A percentile compares a stretch with the other conserved stretches of the same genome.
These are phyloP conservation scores for Prunus campanulata DNA, from an alignment of 306 rosid species.

Conservation along the genomic window DNA sequence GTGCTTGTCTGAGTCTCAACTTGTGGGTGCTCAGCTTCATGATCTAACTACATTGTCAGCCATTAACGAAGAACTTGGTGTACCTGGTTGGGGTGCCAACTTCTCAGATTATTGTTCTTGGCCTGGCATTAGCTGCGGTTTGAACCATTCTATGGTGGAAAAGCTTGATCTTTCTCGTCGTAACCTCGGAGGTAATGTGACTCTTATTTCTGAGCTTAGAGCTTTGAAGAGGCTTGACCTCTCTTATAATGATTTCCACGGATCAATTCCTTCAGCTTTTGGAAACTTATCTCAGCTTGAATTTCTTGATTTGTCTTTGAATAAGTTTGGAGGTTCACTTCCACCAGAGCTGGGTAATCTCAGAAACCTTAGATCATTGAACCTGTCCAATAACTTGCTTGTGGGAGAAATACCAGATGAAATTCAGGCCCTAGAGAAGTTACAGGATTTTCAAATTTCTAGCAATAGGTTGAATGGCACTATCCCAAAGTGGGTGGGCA, in stretches of 20 bases:
- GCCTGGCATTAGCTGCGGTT: slow-evolving; percentile 74
- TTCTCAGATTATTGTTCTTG: slow-evolving; percentile 72
- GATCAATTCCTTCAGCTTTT: slow-evolving; percentile 65
- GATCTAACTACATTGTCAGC: slow-evolving; percentile 60
- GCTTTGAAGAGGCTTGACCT: slow-evolving; percentile 86
- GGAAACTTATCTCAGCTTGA: slow-evolving; percentile 75
- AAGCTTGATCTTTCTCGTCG: slow-evolving; percentile 73
- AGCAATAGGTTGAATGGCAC: slow-evolving; percentile 78
- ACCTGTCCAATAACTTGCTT: slow-evolving; percentile 77
- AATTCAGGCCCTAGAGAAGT: slow-evolving; percentile 55
- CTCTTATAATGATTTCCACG: slow-evolving; percentile 73
- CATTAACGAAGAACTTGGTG: slow-evolving; percentile 72
- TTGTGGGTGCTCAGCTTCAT: slow-evolving; percentile 53
- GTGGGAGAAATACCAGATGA: slow-evolving; percentile 78
- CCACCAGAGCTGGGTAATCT: slow-evolving; percentile 77
- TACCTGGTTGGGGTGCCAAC: slow-evolving; percentile 77
- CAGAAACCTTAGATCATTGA: slow-evolving; percentile 69
- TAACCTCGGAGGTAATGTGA: slow-evolving; percentile 79
- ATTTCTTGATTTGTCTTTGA: slow-evolving; percentile 78
- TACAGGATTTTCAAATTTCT: slow-evolving; percentile 80
- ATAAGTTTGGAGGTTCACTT: slow-evolving; percentile 74
- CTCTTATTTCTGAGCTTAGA: slow-evolving; percentile 74
- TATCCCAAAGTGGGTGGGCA: slow-evolving; percentile 81
- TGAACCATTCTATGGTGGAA: slow-evolving; percentile 63
- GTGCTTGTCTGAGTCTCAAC: slow-evolving; percentile 41